These are phyloP conservation scores for Crepidotus variabilis DNA, from an alignment of 768 basidiomycete species.

Conservation along the genomic window DNA sequence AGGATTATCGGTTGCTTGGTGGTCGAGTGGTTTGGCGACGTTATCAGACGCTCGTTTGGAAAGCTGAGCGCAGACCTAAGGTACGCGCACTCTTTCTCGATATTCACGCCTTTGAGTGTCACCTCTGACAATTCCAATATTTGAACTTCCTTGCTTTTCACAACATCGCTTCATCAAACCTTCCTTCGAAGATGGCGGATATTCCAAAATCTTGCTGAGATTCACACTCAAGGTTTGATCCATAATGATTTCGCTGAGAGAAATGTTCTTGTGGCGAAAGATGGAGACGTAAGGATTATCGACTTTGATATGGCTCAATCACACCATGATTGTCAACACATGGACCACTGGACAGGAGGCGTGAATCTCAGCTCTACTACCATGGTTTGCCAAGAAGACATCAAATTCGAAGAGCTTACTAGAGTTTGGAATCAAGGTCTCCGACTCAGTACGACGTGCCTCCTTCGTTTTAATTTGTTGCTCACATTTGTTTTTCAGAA, in stretches of 20 bases:
- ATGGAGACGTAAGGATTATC: constrained; percentile 34
- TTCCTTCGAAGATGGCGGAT: constrained; percentile 25
- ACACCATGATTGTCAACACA: constrained; percentile 15
- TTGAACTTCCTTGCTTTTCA: neutral
- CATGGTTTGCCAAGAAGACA: neutral
- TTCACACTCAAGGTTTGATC: constrained; percentile 30
- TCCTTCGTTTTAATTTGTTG: neutral
- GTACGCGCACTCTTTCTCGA: constrained; percentile 18
- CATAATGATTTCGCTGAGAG: constrained; percentile 40
- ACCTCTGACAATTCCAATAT: constrained; percentile 3
- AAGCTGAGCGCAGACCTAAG: constrained; percentile 25
- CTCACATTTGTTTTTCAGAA: neutral
- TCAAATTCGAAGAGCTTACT: neutral
- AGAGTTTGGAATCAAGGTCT: neutral
- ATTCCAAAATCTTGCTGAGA: constrained; percentile 26
- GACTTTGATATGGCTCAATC: constrained; percentile 30
- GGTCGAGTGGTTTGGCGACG: constrained; percentile 34
- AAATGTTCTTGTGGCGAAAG: constrained; percentile 29
- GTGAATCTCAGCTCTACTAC: neutral
- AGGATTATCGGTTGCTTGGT: constrained; percentile 33
- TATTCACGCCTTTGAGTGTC: neutral
- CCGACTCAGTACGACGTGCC: neutral
- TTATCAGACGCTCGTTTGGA: constrained; percentile 25
- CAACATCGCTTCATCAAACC: neutral
- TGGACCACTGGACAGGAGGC: neutral